Evolutionary conservation across 2,329 filamentous ascomycete species (phyloP).

Genomic region (Trichoderma arundinaceum): DNA sequence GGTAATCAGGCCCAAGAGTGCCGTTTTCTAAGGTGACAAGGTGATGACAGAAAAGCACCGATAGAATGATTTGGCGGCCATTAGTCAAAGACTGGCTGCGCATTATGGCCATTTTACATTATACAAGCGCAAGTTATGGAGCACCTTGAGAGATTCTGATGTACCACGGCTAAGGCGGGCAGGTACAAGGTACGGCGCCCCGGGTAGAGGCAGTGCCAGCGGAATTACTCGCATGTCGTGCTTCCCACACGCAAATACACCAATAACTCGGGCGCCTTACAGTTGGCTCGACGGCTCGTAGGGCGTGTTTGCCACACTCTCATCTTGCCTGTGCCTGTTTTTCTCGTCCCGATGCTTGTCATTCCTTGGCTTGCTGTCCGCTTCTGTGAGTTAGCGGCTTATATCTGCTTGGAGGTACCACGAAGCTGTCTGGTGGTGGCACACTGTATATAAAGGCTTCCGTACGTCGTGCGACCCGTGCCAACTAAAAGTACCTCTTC

Average conservation of each 20-base stretch:
- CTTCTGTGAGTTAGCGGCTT: neutral
- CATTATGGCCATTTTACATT: too few relatives aligned
- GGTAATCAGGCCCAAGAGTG: slow-evolving; percentile 14
- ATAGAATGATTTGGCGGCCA: slow-evolving; percentile 7
- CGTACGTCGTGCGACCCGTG: too few relatives aligned
- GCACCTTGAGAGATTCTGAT: slow-evolving; percentile 12
- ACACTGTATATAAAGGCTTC: too few relatives aligned
- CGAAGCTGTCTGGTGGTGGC: too few relatives aligned
- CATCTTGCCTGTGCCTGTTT: too few relatives aligned
- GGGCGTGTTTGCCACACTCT: neutral
- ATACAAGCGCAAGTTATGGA: neutral
- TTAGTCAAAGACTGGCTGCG: slow-evolving; percentile 16
- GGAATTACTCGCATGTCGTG: slow-evolving; percentile 12
- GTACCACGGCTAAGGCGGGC: neutral
- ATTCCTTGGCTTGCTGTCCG: neutral
- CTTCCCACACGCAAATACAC: slow-evolving; percentile 3
- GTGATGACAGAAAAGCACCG: neutral
- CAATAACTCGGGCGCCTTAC: slow-evolving; percentile 7
- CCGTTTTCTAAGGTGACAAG: neutral
- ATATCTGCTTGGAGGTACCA: too few relatives aligned
- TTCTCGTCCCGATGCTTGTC: too few relatives aligned
- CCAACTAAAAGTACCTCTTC: too few relatives aligned
- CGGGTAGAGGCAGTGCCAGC: slow-evolving; percentile 9
- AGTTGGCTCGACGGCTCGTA: neutral
- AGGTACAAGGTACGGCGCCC: neutral